Base-by-base conservation (phyloP, 768 basidiomycete species). In the Candolleomyces efflorescens region DNA sequence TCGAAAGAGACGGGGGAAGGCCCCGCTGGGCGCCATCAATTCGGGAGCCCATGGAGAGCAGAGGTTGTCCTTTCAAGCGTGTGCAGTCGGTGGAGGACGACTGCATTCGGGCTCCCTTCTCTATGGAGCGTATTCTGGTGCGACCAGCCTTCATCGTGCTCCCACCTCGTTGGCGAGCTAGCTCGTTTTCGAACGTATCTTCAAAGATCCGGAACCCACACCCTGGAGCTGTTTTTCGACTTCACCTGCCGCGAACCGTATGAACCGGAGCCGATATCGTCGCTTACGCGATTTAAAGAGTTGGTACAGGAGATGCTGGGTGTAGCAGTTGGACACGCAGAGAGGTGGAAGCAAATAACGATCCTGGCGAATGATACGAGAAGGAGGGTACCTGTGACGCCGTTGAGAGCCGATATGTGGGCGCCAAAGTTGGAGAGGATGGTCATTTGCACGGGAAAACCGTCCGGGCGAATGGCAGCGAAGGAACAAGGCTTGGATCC, bases 71-170 rank as follows among this genome's bases (percentile, higher is more conserved):
- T 53, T 17, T 53, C 51, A 5, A 32, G 23, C 6, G 51, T 53
- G 5, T 53, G 51, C 32, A 26, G 51, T 23, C 32, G 37, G 12
- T 53, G 51, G 51, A 53, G 51, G 20, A 20, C n/a, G 7, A 23
- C 39, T 20, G 32, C 51, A 2, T n/a, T 53, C 13, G 17, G 37
- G 5, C 5, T 20, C 6, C 36, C 32, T 3, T 53, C 51, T 3
- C 51, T 53, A 20, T 53, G 51, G 51, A 39, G 51, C 36, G 51
- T 53, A 20, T 53, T 53, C n/a, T 53, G 36, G 36, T 32, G 36
- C 37, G 36, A 20, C 37, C 10, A 10, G 51, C n/a, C 36, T 27
- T 32, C n/a, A 15, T 36, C 36, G 36, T 20, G 37, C 18, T 17
- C 9, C 1, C 7, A 37, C 15, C 32, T 53, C 37, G 20, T 53